Evolutionary conservation across 2,329 filamentous ascomycete genomes (phyloP).

Genomic region (Fusarium poae): DNA sequence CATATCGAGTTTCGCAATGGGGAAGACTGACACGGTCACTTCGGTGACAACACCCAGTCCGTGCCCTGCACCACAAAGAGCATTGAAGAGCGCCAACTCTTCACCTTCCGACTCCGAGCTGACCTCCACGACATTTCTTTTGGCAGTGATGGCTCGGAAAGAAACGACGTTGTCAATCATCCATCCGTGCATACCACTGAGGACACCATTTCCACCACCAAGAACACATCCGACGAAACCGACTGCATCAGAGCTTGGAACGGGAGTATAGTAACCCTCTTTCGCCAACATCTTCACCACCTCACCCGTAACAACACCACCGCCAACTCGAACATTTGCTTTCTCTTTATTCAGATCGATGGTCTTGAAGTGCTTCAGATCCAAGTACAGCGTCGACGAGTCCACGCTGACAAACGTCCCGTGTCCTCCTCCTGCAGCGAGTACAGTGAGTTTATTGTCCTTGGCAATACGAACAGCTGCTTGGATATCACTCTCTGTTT

Average conservation of each 20-base stretch:
- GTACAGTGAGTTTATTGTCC: slow-evolving; percentile 47
- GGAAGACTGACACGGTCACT: slow-evolving; percentile 45
- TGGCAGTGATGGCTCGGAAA: slow-evolving; percentile 48
- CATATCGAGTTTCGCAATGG: slow-evolving; percentile 47
- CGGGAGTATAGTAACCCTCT: slow-evolving; percentile 51
- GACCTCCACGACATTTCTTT: slow-evolving; percentile 32
- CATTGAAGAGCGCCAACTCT: slow-evolving; percentile 50
- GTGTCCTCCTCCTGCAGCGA: slow-evolving; percentile 50
- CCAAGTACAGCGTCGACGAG: slow-evolving; percentile 51
- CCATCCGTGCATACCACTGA: slow-evolving; percentile 52
- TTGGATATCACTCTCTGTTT: slow-evolving; percentile 49
- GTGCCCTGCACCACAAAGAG: slow-evolving; percentile 53
- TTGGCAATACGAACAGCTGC: slow-evolving; percentile 47
- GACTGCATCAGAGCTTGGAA: slow-evolving; percentile 48
- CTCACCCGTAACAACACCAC: slow-evolving; percentile 48
- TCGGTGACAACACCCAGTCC: slow-evolving; percentile 52
- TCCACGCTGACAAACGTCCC: slow-evolving; percentile 50
- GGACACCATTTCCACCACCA: slow-evolving; percentile 47
- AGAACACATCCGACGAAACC: slow-evolving; percentile 48
- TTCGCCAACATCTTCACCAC: slow-evolving; percentile 42
- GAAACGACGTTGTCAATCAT: slow-evolving; percentile 51
- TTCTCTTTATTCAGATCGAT: slow-evolving; percentile 48
- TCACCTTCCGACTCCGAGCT: slow-evolving; percentile 27
- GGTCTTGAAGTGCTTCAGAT: slow-evolving; percentile 50
- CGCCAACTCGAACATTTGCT: slow-evolving; percentile 48